These are phyloP conservation scores for Phytophthora pini DNA, from an alignment of 352 stramenopile genomes.

Conservation along the genomic window DNA sequence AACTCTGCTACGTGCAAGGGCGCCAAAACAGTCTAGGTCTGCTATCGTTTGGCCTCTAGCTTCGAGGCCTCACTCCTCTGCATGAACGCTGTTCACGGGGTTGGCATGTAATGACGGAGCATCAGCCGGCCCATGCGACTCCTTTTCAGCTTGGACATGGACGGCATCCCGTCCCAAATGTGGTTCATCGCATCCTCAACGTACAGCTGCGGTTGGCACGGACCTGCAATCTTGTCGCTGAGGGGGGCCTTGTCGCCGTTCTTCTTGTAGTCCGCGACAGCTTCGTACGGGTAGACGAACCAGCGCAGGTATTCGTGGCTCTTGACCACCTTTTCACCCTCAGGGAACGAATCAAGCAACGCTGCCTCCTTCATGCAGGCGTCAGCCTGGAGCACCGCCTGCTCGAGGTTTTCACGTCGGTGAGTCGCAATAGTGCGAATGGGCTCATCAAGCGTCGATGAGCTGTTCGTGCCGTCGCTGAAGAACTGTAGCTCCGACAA, in stretches of 20 bases:
- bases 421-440: slow-evolving; percentile 31
- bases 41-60: slow-evolving; percentile 9
- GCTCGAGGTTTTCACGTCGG: slow-evolving; percentile 34
- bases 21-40: slow-evolving; percentile 2
- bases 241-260: slow-evolving; percentile 28
- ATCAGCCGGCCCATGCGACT: slow-evolving; percentile 31
- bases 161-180: slow-evolving; percentile 32
- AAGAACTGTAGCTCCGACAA: slow-evolving; percentile 33
- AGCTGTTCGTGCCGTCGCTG: slow-evolving; percentile 17
- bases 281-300: slow-evolving; percentile 45
- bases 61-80: slow-evolving; percentile 10
- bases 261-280: slow-evolving; percentile 29
- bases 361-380: slow-evolving; percentile 36
- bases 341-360: slow-evolving; percentile 20
- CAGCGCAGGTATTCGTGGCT: slow-evolving; percentile 38
- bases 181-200: slow-evolving; percentile 20
- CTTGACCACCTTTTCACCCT: slow-evolving; percentile 32
- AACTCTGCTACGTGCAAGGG: too few species aligned
- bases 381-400: slow-evolving; percentile 26
- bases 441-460: slow-evolving; percentile 8
- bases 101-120: slow-evolving; percentile 31
- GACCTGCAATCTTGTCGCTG: slow-evolving; percentile 34
- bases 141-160: slow-evolving; percentile 35
- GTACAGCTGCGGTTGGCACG: slow-evolving; percentile 44
- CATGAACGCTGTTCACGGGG: background rate